Base-by-base conservation (phyloP, 1,284 basidiomycete species). In the Austroboletus novae-zelandiae region DNA sequence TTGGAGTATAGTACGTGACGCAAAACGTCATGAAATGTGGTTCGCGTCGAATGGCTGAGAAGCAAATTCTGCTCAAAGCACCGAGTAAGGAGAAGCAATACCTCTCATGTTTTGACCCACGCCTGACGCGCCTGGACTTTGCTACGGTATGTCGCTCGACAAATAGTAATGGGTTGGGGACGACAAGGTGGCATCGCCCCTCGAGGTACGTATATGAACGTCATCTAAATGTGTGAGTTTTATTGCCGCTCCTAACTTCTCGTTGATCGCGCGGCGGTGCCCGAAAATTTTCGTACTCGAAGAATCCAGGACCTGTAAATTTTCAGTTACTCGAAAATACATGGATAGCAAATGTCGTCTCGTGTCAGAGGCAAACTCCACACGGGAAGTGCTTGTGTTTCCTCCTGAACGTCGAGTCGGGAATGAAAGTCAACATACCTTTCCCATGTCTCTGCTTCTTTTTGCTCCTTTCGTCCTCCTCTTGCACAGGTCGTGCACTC, bases 171-270 rank as follows among this genome's bases (percentile, higher is more conserved):
- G 29, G 31, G 20, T 6, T 41, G 30, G n/a, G 36, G 30, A 17
- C 15, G 15, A 31, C 27, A 53, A 29, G 30, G 15, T 45, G 40
- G 48, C 18, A 23, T 25, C 43, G 39, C 45, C 32, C 48, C 51
- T 40, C 20, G 46, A 47, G 45, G 54, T 47, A 52, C 44, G 36
- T 49, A 50, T 48, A 50, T 50, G 50, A n/a, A 55, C 50, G 47
- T 67, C 65, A 79, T 68, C 77, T 80, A 74, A 89, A 89, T 18
- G 85, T 87, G 64, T 77, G 73, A 32, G 86, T 82, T 69, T 81
- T 78, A 64, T 89, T 89, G 43, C 86, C 88, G 53, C 79, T 77
- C 65, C 77, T 86, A 43, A 84, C 64, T 60, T 88, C 83, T 53
- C 80, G 82, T 52, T 82, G 75, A 20, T 84, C 84, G 61, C 79